Evolutionary conservation across 345 rosid species (phyloP).

Genomic region (Citrus hindsii): DNA sequence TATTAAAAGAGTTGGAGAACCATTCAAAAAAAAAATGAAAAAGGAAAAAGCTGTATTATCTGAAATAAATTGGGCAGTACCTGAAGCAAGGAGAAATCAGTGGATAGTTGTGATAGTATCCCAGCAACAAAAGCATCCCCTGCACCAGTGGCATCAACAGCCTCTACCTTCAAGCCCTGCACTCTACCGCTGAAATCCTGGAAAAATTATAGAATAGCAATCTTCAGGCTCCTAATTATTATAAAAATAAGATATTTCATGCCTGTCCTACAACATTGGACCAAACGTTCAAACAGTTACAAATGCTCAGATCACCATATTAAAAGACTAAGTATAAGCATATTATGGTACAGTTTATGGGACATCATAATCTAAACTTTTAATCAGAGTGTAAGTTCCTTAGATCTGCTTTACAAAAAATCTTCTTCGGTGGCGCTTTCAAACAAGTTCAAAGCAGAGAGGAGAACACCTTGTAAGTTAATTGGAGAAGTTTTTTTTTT

Average conservation of each 20-base stretch:
- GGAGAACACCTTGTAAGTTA: background rate
- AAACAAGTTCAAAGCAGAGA: background rate
- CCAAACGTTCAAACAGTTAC: background rate
- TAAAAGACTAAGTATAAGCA: background rate
- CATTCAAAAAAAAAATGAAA: background rate
- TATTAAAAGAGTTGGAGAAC: background rate
- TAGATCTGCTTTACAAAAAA: background rate
- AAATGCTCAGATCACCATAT: background rate
- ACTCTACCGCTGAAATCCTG: constrained; percentile 89
- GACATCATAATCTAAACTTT: background rate
- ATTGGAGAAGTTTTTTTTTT: background rate
- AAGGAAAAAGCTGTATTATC: background rate
- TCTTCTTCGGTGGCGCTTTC: background rate
- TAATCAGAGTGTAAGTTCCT: too few relatives aligned
- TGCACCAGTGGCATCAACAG: constrained; percentile 93
- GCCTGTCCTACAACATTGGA: background rate
- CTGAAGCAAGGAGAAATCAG: constrained; percentile 78
- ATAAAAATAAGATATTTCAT: background rate
- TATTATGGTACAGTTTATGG: background rate
- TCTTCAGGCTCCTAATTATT: background rate
- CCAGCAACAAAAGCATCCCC: constrained; percentile 99
- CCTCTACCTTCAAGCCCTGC: constrained; percentile 67
- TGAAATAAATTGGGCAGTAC: constrained; percentile 26
- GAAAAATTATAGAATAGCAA: background rate
- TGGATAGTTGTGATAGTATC: constrained; percentile 55